Conservation (phyloP, 768 basidiomycete species). For the Tulasnella sp. region DNA sequence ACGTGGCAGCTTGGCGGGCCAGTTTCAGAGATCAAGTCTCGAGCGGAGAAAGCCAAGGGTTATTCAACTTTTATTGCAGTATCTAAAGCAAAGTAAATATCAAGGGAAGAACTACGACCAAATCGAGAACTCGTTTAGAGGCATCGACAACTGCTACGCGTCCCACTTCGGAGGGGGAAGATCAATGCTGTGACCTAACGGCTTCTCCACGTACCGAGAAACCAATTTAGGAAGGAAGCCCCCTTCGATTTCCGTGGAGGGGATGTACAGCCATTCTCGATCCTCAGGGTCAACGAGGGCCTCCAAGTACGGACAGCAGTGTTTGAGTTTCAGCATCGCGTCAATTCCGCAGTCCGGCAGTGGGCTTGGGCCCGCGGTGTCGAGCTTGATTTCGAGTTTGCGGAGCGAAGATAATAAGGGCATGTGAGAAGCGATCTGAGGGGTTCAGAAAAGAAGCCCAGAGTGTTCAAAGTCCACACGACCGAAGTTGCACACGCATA, state of each 20-base stretch:
- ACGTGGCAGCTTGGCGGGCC: too few species aligned
- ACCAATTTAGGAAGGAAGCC: neutral
- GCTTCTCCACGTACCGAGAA: neutral
- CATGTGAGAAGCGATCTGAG: neutral
- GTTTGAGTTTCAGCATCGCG: neutral
- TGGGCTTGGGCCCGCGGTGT: too few species aligned
- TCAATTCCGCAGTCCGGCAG: neutral
- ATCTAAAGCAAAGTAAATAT: too few species aligned
- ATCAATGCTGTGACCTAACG: neutral
- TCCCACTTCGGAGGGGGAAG: neutral
- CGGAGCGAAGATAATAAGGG: neutral
- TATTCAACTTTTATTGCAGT: too few species aligned
- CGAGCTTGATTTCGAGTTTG: neutral
- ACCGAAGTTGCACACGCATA: too few species aligned
- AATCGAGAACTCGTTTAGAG: neutral
- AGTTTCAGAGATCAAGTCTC: too few species aligned
- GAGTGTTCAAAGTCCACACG: neutral
- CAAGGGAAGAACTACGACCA: too few species aligned
- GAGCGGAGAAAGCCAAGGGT: too few species aligned
- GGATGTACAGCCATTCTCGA: neutral
- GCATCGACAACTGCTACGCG: neutral
- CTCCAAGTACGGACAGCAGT: neutral
- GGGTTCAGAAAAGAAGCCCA: neutral
- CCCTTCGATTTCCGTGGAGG: neutral
- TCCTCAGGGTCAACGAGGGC: neutral